These are phyloP conservation scores for Mariannaea elegans DNA, from an alignment of 2,329 filamentous ascomycete genomes.

Conservation along the genomic window DNA sequence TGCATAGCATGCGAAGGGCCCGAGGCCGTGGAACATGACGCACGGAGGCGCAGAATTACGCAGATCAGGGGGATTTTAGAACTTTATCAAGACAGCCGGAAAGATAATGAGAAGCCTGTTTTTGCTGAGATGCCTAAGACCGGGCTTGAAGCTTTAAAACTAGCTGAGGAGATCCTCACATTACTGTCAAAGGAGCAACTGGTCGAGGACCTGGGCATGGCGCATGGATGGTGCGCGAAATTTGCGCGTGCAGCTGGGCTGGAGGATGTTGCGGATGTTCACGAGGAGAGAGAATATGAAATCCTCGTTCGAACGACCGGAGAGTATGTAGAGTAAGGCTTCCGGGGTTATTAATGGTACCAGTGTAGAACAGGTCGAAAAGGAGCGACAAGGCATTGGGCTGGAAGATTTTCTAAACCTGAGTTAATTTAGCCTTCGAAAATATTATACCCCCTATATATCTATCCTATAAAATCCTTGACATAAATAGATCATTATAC, in stretches of 20 bases:
- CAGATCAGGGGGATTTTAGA: conserved; percentile 18
- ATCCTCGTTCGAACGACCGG: conserved; percentile 21
- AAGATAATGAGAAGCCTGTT: conserved; percentile 1
- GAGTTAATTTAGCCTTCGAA: too few relatives aligned
- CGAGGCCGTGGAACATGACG: conserved; percentile 12
- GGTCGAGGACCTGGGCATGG: conserved; percentile 15
- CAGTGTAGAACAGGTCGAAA: too few relatives aligned
- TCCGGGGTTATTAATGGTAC: too few relatives aligned
- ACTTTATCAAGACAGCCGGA: conserved; percentile 10
- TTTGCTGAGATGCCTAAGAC: conserved; percentile 18
- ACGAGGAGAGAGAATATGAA: conserved; percentile 19
- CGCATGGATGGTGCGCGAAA: conserved; percentile 18
- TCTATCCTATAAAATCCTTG: too few relatives aligned
- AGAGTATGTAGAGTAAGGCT: conserved; percentile 8
- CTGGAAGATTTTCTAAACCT: too few relatives aligned
- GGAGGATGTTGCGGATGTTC: background rate
- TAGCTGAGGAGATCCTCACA: conserved; percentile 11
- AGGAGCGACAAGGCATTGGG: too few relatives aligned
- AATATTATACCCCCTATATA: too few relatives aligned
- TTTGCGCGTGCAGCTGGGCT: conserved; percentile 10
- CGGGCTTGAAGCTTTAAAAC: conserved; percentile 11
- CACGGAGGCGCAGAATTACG: conserved; percentile 4
- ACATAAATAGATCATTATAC: too few relatives aligned
- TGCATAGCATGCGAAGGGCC: conserved; percentile 14
- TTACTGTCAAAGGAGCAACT: conserved; percentile 7